A percentile compares a stretch with the other conserved stretches of the same genome.
Conservation (phyloP, 2,329 filamentous ascomycete genomes). For the Microdochium nivale region DNA sequence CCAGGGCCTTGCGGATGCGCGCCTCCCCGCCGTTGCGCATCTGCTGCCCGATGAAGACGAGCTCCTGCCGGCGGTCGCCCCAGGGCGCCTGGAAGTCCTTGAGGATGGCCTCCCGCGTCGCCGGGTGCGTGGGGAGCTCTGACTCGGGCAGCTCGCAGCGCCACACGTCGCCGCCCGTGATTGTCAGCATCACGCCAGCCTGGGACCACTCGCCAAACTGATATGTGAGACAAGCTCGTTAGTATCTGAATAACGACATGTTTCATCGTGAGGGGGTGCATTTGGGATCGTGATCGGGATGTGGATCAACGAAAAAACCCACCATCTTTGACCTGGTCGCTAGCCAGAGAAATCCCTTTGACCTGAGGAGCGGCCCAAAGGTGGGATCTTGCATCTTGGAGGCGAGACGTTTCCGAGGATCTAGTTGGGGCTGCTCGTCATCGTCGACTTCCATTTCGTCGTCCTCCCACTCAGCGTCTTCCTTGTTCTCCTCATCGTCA, state of each 20-base stretch:
- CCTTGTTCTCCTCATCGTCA: conserved; percentile 15
- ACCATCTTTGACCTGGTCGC: conserved; percentile 45
- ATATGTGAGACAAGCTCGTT: neutral
- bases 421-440: conserved; percentile 14
- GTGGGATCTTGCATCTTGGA: conserved; percentile 46
- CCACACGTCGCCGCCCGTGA: conserved; percentile 46
- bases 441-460: conserved; percentile 12
- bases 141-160: conserved; percentile 50
- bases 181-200: conserved; percentile 54
- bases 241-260: neutral
- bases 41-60: conserved; percentile 65
- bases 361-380: conserved; percentile 49
- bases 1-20: conserved; percentile 42
- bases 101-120: conserved; percentile 37
- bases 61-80: conserved; percentile 63
- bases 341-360: conserved; percentile 53
- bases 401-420: conserved; percentile 30
- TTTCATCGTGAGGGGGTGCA: neutral
- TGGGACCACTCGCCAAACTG: conserved; percentile 53
- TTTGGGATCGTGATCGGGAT: neutral
- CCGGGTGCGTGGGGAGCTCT: conserved; percentile 37
- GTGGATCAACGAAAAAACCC: neutral
- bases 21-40: conserved; percentile 34
- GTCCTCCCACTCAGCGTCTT: conserved; percentile 13
- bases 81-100: conserved; percentile 49